phyloP scores from a whole-genome alignment of 2,329 filamentous ascomycete genomes.

The Sporothrix mexicana region DNA sequence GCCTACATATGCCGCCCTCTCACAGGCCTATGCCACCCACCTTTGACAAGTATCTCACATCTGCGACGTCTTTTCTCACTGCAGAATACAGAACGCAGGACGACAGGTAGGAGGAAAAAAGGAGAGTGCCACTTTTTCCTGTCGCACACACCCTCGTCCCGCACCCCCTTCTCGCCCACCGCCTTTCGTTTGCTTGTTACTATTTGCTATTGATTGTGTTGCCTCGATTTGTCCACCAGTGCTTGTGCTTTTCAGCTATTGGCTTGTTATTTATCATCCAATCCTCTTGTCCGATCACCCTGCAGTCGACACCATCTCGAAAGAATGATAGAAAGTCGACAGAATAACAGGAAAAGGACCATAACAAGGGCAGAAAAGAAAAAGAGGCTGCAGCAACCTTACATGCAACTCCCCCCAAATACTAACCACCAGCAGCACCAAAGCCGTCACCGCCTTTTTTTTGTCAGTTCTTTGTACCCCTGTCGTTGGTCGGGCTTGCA shows the following conservation, averaged over 20 bases:
- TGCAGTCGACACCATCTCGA: not conserved
- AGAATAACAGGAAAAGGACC: no score
- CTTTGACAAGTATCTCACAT: not conserved
- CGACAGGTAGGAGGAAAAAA: no score
- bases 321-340: no score
- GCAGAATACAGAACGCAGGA: not conserved
- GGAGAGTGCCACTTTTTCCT: slow-evolving; percentile 11
- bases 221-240: no score
- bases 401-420: slow-evolving; percentile 16
- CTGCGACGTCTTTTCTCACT: not conserved
- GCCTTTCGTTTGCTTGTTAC: not conserved
- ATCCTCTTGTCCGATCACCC: not conserved
- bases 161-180: not conserved
- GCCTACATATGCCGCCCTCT: slow-evolving; percentile 7
- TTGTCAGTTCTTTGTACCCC: not conserved
- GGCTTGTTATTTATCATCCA: not conserved
- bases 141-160: slow-evolving; percentile 3
- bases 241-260: not conserved
- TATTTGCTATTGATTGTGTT: no score
- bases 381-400: slow-evolving; percentile 13
- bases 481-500: not conserved
- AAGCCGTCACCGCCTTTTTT: slow-evolving; percentile 22
- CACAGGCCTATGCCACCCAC: slow-evolving; percentile 1
- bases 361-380: no score
- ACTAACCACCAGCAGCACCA: not conserved